Conservation (phyloP, 2,329 filamentous ascomycete genomes). For the Sclerotinia trifoliorum region DNA sequence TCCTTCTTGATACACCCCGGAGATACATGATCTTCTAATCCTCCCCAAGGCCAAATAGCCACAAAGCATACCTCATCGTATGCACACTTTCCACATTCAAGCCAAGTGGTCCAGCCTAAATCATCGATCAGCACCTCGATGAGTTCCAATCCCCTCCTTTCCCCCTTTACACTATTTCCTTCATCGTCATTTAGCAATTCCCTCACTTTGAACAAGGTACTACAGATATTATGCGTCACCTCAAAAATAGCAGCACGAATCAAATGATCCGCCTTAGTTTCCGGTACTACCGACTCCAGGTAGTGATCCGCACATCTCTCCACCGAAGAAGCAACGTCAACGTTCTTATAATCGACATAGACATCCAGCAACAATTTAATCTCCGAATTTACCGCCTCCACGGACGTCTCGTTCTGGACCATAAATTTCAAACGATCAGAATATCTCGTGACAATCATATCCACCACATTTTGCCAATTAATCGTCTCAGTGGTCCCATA, state of each 20-base stretch:
- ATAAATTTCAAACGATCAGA: constrained; percentile 49
- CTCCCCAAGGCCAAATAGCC: constrained; percentile 62
- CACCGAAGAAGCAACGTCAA: constrained; percentile 43
- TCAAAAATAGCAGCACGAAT: constrained; percentile 46
- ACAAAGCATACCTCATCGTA: constrained; percentile 57
- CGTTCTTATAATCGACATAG: constrained; percentile 46
- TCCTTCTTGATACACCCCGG: constrained; percentile 45
- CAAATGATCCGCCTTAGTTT: constrained; percentile 46
- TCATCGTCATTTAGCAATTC: constrained; percentile 23
- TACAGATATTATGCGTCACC: constrained; percentile 46
- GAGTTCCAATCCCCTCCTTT: background rate
- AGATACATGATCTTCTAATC: constrained; percentile 51
- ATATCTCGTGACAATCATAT: constrained; percentile 65
- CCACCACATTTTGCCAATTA: constrained; percentile 64
- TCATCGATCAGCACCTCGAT: constrained; percentile 17
- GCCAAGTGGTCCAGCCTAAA: constrained; percentile 56
- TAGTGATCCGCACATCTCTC: constrained; percentile 50
- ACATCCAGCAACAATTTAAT: constrained; percentile 45
- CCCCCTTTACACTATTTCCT: background rate
- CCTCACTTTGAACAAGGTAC: constrained; percentile 33
- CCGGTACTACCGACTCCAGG: constrained; percentile 39
- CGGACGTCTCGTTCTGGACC: constrained; percentile 15
- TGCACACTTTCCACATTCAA: constrained; percentile 52
- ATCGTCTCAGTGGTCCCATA: constrained; percentile 26
- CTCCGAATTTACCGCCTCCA: constrained; percentile 40